Conservation (phyloP, 2,329 filamentous ascomycete species). For the Drechslerella dactyloides region DNA sequence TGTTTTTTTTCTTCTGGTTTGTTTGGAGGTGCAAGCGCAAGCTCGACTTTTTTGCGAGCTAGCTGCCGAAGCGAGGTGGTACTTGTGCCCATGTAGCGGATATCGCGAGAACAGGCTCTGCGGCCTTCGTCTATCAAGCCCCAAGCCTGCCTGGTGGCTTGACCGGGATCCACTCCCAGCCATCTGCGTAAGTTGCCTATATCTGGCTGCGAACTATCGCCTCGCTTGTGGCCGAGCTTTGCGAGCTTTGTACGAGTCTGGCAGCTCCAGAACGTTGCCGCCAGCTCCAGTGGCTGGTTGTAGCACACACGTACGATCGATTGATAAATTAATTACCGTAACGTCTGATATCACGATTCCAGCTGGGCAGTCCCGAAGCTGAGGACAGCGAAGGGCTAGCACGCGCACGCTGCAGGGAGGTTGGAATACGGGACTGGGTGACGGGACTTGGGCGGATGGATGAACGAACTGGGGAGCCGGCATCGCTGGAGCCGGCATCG, state of each 20-base stretch:
- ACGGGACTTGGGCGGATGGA: no score
- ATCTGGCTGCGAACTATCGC: background rate
- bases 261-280: background rate
- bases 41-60: no score
- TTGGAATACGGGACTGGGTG: no score
- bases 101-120: no score
- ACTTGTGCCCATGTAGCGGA: background rate
- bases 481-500: background rate
- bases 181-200: background rate
- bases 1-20: background rate
- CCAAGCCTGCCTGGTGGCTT: background rate
- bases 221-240: slow-evolving; percentile 3
- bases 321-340: no score
- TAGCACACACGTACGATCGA: no score
- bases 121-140: no score
- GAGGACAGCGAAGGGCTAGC: no score
- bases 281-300: no score
- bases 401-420: no score
- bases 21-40: background rate
- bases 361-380: no score
- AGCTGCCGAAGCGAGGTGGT: background rate
- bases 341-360: no score
- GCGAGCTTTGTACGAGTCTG: background rate
- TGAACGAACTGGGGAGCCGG: background rate
- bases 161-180: slow-evolving; percentile 1